Conservation (phyloP, 73 alveolate species). For the Paramecium sonneborni region DNA sequence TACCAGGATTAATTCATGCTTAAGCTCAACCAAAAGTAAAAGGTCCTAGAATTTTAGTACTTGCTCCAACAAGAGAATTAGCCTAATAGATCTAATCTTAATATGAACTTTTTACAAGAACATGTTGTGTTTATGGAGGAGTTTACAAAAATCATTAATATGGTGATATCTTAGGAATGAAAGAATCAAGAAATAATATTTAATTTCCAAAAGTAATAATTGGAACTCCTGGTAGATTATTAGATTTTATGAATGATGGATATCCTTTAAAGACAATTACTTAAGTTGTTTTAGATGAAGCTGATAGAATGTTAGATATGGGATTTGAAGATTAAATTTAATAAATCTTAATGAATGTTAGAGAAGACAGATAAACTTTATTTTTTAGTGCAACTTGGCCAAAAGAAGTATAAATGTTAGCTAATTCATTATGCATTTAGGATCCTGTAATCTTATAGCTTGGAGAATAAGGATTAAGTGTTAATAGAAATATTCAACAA, state of each 20-base stretch:
- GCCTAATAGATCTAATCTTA: conserved; percentile 70
- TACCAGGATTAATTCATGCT: conserved; percentile 81
- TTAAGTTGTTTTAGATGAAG: conserved; percentile 84
- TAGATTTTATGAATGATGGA: conserved; percentile 77
- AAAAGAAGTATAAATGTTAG: conserved; percentile 65
- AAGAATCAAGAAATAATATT: conserved; percentile 64
- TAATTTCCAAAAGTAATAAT: conserved; percentile 73
- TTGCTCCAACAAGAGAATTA: conserved; percentile 98
- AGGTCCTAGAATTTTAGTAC: conserved; percentile 71
- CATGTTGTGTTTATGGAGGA: conserved; percentile 55
- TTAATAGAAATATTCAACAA: conserved; percentile 59
- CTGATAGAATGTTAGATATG: conserved; percentile 90
- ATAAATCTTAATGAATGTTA: conserved; percentile 60
- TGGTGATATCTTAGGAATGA: conserved; percentile 65
- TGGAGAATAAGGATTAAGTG: conserved; percentile 78
- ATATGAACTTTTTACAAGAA: not conserved
- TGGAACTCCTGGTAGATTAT: conserved; percentile 90
- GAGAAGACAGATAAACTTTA: conserved; percentile 41
- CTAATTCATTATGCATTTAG: conserved; percentile 55
- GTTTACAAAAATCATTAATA: conserved; percentile 71
- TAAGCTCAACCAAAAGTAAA: conserved; percentile 52
- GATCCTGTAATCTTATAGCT: conserved; percentile 57
- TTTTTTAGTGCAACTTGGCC: conserved; percentile 81
- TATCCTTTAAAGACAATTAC: conserved; percentile 67
- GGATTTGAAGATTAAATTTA: conserved; percentile 83